Conservation (phyloP, 208 protist species). For the Tetramitus jugosus region DNA sequence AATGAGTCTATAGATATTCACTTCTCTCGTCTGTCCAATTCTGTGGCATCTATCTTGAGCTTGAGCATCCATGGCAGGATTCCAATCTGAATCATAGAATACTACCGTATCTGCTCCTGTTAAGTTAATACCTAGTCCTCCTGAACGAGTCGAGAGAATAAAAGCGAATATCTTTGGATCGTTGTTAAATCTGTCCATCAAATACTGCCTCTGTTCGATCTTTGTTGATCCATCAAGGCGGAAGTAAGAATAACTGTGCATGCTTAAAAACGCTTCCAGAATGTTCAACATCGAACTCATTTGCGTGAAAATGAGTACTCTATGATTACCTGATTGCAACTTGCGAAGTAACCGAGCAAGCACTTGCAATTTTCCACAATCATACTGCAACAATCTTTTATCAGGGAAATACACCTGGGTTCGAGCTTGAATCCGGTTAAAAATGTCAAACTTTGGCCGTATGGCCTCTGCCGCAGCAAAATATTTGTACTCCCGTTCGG, state of each 20-base stretch:
- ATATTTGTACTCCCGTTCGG: not conserved
- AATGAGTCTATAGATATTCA: conserved; percentile 91
- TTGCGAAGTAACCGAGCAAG: conserved; percentile 62
- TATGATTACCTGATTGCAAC: conserved; percentile 53
- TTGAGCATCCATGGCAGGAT: conserved; percentile 96
- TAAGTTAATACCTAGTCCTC: conserved; percentile 40
- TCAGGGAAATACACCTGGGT: conserved; percentile 80
- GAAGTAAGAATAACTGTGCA: conserved; percentile 77
- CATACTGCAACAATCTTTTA: conserved; percentile 83
- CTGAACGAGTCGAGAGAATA: conserved; percentile 88
- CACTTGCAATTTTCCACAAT: conserved; percentile 91
- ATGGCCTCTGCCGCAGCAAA: conserved; percentile 27
- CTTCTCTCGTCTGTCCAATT: conserved; percentile 91
- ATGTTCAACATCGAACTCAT: conserved; percentile 94
- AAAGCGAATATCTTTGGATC: conserved; percentile 87
- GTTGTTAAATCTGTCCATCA: conserved; percentile 85
- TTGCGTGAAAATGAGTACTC: conserved; percentile 97
- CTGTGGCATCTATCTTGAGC: conserved; percentile 93
- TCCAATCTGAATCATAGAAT: conserved; percentile 99
- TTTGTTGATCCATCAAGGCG: conserved; percentile 85
- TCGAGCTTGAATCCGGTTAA: conserved; percentile 24
- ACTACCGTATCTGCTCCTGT: conserved; percentile 98
- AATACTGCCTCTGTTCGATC: conserved; percentile 69
- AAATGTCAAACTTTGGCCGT: not conserved
- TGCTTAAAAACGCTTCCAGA: conserved; percentile 85